phyloP scores from a whole-genome alignment of 2,329 filamentous ascomycete genomes.

The Paecilomyces niveus region DNA sequence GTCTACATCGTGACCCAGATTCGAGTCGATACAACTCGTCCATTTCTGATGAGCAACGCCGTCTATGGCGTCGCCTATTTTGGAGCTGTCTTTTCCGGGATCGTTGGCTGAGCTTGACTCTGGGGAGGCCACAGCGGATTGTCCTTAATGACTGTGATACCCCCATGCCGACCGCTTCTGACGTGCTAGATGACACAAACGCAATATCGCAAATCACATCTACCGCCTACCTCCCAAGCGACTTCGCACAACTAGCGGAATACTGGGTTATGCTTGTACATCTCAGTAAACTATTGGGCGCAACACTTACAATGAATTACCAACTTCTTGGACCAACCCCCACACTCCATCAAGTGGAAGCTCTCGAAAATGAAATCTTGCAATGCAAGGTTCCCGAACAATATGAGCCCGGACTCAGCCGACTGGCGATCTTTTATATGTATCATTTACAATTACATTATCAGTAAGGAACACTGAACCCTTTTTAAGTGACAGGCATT shows the following conservation, averaged over 20 bases:
- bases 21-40: conserved; percentile 9
- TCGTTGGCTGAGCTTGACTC: conserved; percentile 32
- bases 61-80: conserved; percentile 35
- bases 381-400: conserved; percentile 11
- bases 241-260: background rate
- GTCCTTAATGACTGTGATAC: conserved; percentile 31
- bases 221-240: background rate
- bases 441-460: conserved; percentile 23
- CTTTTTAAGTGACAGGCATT: background rate
- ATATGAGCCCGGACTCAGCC: conserved; percentile 6
- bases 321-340: conserved; percentile 11
- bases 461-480: conserved; percentile 11
- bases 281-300: conserved; percentile 18
- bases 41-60: conserved; percentile 15
- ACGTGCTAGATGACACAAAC: background rate
- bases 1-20: conserved; percentile 31
- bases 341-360: conserved; percentile 13
- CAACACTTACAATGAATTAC: conserved; percentile 17
- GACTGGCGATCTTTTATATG: conserved; percentile 11
- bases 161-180: conserved; percentile 15
- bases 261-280: conserved; percentile 17
- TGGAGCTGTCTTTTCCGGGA: conserved; percentile 36
- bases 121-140: conserved; percentile 36
- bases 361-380: conserved; percentile 14
- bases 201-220: background rate